Base-by-base conservation (phyloP, 1,139 yeast genomes). In the Suhomyces maxii region DNA sequence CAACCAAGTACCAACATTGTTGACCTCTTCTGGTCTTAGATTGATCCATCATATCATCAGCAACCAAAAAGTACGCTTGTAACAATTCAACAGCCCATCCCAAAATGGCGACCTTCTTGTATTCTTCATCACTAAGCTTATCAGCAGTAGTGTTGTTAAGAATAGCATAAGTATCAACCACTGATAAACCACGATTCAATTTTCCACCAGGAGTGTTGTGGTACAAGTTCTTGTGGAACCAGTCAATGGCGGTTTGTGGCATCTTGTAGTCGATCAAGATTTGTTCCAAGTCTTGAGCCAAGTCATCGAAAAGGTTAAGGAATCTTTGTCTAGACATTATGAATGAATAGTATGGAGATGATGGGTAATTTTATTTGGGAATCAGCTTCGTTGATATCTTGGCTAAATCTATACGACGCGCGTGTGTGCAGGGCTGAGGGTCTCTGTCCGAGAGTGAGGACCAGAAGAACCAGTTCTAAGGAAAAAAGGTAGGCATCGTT, bases 41-140 rank as follows among this genome's bases (percentile, higher is more conserved):
- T 57, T 83, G 83, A 69, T 95, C 99, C 99, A 95, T 95, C 82
- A 95, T 95, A 68, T 95, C 99, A 67, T 95, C 99, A 34, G 98
- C 96, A 45, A 95, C 98, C 59, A 95, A 79, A 76, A 95, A 95
- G 68, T 89, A 93, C 2, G 97, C 99, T 71, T 95, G 99, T 59
- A 93, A 78, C 58, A 93, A 78, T 71, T 95, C 99, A 58, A 95
- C 84, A 57, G 91, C 80, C 99, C 99, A 95, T 18, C 99, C 99
- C 57, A 95, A 79, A 46, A 91, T 73, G 10, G 98, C 95, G 39
- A 89, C 89, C 61, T 84, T 84, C 67, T 82, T 82, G 75, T 90
- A 93, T 61, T 89, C 93, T 36, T 73, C 86, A 30, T 68, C 77
- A 13, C 76, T 58, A 51, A 93, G 77, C 47, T 84, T 89, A 43